phyloP scores from a whole-genome alignment of 2,329 filamentous ascomycete species.

The Paraphaeosphaeria minitans region DNA sequence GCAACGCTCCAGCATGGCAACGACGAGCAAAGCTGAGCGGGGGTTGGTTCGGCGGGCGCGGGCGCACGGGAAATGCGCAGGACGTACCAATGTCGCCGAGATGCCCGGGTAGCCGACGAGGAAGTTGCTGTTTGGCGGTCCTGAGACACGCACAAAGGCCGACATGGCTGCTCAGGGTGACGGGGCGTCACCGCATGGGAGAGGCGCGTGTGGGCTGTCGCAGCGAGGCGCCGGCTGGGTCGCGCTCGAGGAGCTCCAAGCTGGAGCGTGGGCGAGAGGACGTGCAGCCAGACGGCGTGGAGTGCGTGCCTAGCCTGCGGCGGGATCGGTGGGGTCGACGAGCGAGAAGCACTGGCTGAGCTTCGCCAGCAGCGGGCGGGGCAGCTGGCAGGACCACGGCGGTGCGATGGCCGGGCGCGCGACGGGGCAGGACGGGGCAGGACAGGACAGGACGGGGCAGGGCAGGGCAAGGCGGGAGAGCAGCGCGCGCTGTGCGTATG shows the following conservation, averaged over 20 bases:
- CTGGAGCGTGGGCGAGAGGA: constrained; percentile 12
- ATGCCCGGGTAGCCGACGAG: constrained; percentile 97
- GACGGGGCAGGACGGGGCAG: neutral
- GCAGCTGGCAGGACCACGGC: constrained; percentile 1
- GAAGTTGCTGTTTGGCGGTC: constrained; percentile 95
- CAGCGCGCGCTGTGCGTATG: neutral
- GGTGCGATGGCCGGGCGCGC: neutral
- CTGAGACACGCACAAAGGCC: constrained; percentile 93
- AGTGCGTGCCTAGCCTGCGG: neutral
- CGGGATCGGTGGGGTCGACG: constrained; percentile 7
- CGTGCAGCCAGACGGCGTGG: constrained; percentile 4
- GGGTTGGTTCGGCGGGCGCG: constrained; percentile 5
- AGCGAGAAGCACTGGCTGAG: constrained; percentile 1
- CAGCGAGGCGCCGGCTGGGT: constrained; percentile 8
- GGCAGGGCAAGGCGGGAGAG: neutral
- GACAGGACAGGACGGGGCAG: neutral
- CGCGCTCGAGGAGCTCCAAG: constrained; percentile 22
- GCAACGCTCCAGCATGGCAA: constrained; percentile 18
- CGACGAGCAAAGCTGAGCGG: constrained; percentile 8
- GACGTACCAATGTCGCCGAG: constrained; percentile 89
- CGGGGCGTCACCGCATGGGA: constrained; percentile 44
- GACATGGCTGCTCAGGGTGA: constrained; percentile 51
- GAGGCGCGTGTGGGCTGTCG: constrained; percentile 22
- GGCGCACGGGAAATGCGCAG: constrained; percentile 9
- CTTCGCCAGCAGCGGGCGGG: constrained; percentile 7